Evolutionary conservation across 129 eudicot genomes (phyloP).

Genomic region (Flaveria brownii): DNA sequence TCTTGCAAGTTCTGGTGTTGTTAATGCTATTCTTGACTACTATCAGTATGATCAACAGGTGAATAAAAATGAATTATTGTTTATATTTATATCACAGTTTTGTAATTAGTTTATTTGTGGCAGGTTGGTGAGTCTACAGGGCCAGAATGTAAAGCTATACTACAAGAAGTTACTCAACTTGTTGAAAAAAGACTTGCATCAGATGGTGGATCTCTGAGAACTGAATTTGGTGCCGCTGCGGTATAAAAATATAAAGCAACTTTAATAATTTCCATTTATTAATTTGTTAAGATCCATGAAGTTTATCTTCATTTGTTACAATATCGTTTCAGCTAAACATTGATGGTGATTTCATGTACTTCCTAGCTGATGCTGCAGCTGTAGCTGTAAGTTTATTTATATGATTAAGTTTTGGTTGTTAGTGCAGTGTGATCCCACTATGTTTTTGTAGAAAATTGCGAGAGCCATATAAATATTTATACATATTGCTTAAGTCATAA

Average conservation of each 20-base stretch:
- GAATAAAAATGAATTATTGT: background rate
- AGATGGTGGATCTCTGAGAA: slow-evolving; percentile 54
- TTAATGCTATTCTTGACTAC: slow-evolving; percentile 73
- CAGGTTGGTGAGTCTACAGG: slow-evolving; percentile 95
- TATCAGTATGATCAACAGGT: slow-evolving; percentile 94
- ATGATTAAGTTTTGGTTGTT: slow-evolving; percentile 2
- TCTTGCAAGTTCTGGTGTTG: slow-evolving; percentile 96
- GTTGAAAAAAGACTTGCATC: slow-evolving; percentile 67
- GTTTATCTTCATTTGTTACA: slow-evolving; percentile 4
- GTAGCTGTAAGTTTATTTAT: slow-evolving; percentile 55
- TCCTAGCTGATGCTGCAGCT: slow-evolving; percentile 94
- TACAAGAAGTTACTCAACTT: slow-evolving; percentile 85
- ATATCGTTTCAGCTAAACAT: slow-evolving; percentile 55
- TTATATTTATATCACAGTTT: background rate
- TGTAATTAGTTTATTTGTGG: slow-evolving; percentile 24
- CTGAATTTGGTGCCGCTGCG: slow-evolving; percentile 70
- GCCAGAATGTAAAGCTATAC: slow-evolving; percentile 88
- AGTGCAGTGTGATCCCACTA: background rate
- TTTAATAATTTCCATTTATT: background rate
- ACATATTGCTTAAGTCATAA: background rate
- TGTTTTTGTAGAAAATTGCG: background rate
- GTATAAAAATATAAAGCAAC: slow-evolving; percentile 31
- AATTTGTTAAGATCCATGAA: slow-evolving; percentile 10
- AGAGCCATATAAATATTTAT: background rate
- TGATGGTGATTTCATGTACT: slow-evolving; percentile 92